A percentile compares a stretch with the other conserved stretches of the same genome.
phyloP scores from a whole-genome alignment of 371 early-diverging fungal genomes.

The Thermomucor indicae-seudaticae region DNA sequence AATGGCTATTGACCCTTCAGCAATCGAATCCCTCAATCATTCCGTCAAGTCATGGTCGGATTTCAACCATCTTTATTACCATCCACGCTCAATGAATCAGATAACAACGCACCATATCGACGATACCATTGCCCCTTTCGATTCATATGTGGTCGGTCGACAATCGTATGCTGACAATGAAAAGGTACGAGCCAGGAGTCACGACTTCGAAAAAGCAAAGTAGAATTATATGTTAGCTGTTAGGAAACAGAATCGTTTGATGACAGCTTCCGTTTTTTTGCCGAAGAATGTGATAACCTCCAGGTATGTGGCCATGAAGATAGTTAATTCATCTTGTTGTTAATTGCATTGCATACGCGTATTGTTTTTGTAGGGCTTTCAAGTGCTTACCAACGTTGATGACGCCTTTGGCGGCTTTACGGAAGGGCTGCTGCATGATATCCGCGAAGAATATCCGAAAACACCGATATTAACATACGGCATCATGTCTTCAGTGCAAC shows the following conservation, averaged over 20 bases:
- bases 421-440: constrained; percentile 53
- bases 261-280: constrained; percentile 70
- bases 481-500: constrained; percentile 17
- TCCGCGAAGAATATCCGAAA: constrained; percentile 80
- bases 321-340: neutral
- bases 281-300: constrained; percentile 82
- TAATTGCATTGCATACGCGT: neutral
- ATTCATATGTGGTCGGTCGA: constrained; percentile 68
- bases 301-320: constrained; percentile 39
- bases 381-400: constrained; percentile 65
- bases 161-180: constrained; percentile 63
- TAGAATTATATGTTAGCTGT: too few relatives aligned
- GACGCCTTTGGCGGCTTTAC: constrained; percentile 81
- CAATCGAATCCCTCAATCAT: constrained; percentile 21
- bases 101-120: constrained; percentile 60
- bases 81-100: constrained; percentile 65
- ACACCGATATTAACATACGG: constrained; percentile 66
- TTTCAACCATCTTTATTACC: constrained; percentile 71
- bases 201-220: too few relatives aligned
- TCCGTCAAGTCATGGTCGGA: constrained; percentile 77
- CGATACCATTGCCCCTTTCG: constrained; percentile 67
- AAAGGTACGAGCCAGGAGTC: too few relatives aligned
- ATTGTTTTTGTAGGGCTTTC: constrained; percentile 65
- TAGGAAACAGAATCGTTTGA: constrained; percentile 65
- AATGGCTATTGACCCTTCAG: constrained; percentile 17